These are phyloP conservation scores for Colletotrichum lindemuthianum DNA, from an alignment of 2,329 filamentous ascomycete species.

Conservation along the genomic window DNA sequence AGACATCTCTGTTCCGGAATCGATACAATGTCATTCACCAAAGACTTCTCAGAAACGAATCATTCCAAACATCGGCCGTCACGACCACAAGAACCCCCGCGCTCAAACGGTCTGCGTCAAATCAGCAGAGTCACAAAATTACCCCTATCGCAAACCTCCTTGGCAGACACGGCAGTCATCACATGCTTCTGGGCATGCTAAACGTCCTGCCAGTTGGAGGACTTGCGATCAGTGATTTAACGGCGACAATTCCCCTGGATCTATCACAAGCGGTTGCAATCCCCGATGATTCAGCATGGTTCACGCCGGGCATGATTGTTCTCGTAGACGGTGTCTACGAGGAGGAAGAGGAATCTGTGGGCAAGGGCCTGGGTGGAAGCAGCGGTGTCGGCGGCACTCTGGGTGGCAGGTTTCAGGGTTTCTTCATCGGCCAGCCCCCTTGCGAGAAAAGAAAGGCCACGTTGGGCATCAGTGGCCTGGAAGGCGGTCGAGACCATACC, in stretches of 20 bases:
- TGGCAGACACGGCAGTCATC: slow-evolving; percentile 83
- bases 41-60: slow-evolving; percentile 89
- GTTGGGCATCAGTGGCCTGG: slow-evolving; percentile 73
- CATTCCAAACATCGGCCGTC: slow-evolving; percentile 86
- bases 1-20: slow-evolving; percentile 87
- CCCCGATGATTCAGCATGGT: slow-evolving; percentile 89
- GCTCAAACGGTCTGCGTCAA: slow-evolving; percentile 68
- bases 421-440: slow-evolving; percentile 91
- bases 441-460: slow-evolving; percentile 86
- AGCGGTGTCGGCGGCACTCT: slow-evolving; percentile 89
- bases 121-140: slow-evolving; percentile 81
- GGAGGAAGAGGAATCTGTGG: slow-evolving; percentile 81
- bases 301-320: slow-evolving; percentile 94
- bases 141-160: slow-evolving; percentile 82
- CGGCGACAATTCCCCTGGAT: slow-evolving; percentile 87
- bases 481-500: slow-evolving; percentile 67
- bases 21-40: slow-evolving; percentile 94
- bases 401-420: slow-evolving; percentile 89
- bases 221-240: slow-evolving; percentile 85
- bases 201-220: slow-evolving; percentile 83
- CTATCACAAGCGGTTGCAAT: slow-evolving; percentile 83
- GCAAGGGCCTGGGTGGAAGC: slow-evolving; percentile 77
- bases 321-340: slow-evolving; percentile 96
- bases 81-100: slow-evolving; percentile 66
- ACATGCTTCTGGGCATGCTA: slow-evolving; percentile 88